phyloP scores from a whole-genome alignment of 768 basidiomycete species.

The Obba rivulosa region DNA sequence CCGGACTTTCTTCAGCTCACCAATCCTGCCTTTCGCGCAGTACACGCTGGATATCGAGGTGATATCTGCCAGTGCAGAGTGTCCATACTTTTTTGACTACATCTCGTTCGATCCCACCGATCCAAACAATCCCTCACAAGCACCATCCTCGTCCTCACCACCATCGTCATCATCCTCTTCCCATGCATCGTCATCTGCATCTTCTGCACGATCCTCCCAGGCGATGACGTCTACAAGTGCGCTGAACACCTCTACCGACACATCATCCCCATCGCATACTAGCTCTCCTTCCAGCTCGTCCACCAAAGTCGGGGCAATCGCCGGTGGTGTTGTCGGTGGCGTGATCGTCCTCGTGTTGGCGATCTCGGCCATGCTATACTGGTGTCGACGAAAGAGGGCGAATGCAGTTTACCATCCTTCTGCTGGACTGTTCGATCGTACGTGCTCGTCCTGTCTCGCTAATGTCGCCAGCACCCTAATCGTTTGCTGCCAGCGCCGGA shows the following conservation, averaged over 20 bases:
- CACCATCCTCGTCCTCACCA: constrained; percentile 29
- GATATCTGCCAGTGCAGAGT: too few relatives aligned
- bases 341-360: not conserved
- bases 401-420: not conserved
- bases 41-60: too few relatives aligned
- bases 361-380: not conserved
- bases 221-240: too few relatives aligned
- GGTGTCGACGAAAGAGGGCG: not conserved
- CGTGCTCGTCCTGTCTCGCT: too few relatives aligned
- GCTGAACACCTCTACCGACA: not conserved
- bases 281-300: not conserved
- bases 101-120: constrained; percentile 4
- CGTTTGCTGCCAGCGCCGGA: too few relatives aligned
- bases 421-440: too few relatives aligned
- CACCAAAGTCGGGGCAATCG: not conserved
- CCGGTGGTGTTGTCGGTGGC: not conserved
- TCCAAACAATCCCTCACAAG: constrained; percentile 17
- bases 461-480: too few relatives aligned
- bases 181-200: too few relatives aligned
- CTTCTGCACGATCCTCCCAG: too few relatives aligned
- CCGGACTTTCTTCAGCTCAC: too few relatives aligned
- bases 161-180: constrained; percentile 25
- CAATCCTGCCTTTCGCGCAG: too few relatives aligned
- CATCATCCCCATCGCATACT: not conserved
- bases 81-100: too few relatives aligned